A percentile compares a stretch with the other conserved stretches of the same genome.
Evolutionary conservation across 2,329 filamentous ascomycete genomes (phyloP).

Genomic region (Xylaria digitata): DNA sequence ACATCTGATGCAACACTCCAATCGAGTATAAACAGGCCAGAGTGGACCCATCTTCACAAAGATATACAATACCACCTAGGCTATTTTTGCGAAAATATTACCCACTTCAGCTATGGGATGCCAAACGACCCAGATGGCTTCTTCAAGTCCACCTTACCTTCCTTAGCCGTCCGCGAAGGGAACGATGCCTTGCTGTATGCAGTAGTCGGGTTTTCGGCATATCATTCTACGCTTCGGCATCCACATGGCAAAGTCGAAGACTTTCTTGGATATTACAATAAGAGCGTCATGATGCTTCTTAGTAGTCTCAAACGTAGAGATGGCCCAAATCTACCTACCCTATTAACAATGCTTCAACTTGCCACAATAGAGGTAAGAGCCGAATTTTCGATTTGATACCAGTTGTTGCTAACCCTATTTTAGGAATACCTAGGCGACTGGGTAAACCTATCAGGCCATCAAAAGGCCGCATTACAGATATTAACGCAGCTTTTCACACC

Average conservation of each 20-base stretch:
- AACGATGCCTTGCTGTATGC: slow-evolving; percentile 88
- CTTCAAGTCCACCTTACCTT: slow-evolving; percentile 76
- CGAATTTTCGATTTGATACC: slow-evolving; percentile 27
- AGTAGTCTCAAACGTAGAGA: slow-evolving; percentile 76
- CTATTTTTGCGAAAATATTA: slow-evolving; percentile 83
- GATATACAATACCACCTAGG: slow-evolving; percentile 83
- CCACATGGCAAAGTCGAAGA: slow-evolving; percentile 79
- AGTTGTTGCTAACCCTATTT: slow-evolving; percentile 34
- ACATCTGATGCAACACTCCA: slow-evolving; percentile 49
- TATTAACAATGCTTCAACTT: slow-evolving; percentile 89
- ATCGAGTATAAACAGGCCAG: slow-evolving; percentile 49
- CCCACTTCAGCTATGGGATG: slow-evolving; percentile 84
- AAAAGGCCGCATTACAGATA: slow-evolving; percentile 87
- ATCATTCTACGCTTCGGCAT: slow-evolving; percentile 79
- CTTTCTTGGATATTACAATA: slow-evolving; percentile 91
- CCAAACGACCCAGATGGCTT: slow-evolving; percentile 78
- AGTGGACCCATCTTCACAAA: slow-evolving; percentile 69
- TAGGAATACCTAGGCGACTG: slow-evolving; percentile 96
- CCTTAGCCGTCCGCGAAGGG: slow-evolving; percentile 70
- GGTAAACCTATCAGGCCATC: slow-evolving; percentile 92
- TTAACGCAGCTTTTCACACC: slow-evolving; percentile 82
- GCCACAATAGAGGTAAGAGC: slow-evolving; percentile 86
- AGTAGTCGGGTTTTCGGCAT: slow-evolving; percentile 87
- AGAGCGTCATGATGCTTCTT: slow-evolving; percentile 81
- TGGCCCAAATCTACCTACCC: slow-evolving; percentile 76